These are phyloP conservation scores for Botrytis pseudocinerea DNA, from an alignment of 2,329 filamentous ascomycete species.

Conservation along the genomic window DNA sequence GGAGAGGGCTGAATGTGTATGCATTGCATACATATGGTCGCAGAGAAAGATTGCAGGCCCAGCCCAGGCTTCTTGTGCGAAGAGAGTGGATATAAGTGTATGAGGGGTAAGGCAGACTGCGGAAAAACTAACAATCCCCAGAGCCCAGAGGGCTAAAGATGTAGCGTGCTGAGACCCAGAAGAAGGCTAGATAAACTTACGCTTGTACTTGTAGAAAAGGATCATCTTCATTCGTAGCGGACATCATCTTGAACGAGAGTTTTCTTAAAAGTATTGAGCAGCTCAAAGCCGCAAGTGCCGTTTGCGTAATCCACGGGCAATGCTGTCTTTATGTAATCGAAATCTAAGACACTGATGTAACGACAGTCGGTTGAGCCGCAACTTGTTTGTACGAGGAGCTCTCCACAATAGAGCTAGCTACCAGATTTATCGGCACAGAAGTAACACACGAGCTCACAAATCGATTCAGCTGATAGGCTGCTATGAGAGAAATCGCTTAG, in stretches of 20 bases:
- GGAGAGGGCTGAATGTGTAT: neutral
- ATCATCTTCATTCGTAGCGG: conserved; percentile 66
- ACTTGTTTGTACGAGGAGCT: conserved; percentile 2
- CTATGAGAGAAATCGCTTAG: neutral
- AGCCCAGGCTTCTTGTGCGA: neutral
- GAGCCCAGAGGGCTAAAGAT: neutral
- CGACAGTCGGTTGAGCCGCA: conserved; percentile 14
- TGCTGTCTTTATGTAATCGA: conserved; percentile 6
- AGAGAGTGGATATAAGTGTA: neutral
- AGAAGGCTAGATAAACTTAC: conserved; percentile 45
- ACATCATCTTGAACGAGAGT: conserved; percentile 58
- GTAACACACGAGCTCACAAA: neutral
- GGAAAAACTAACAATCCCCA: neutral
- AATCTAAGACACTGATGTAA: conserved; percentile 11
- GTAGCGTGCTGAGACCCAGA: conserved; percentile 10
- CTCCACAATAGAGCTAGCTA: conserved; percentile 3
- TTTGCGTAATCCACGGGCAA: neutral
- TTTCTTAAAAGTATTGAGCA: neutral
- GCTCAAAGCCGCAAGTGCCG: neutral
- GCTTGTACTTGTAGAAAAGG: conserved; percentile 73
- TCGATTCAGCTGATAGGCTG: neutral
- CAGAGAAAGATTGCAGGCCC: neutral
- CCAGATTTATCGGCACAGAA: neutral
- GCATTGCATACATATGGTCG: neutral
- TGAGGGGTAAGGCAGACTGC: conserved; percentile 18